These are phyloP conservation scores for Melanogaster broomeanus DNA, from an alignment of 768 basidiomycete species.

Conservation along the genomic window DNA sequence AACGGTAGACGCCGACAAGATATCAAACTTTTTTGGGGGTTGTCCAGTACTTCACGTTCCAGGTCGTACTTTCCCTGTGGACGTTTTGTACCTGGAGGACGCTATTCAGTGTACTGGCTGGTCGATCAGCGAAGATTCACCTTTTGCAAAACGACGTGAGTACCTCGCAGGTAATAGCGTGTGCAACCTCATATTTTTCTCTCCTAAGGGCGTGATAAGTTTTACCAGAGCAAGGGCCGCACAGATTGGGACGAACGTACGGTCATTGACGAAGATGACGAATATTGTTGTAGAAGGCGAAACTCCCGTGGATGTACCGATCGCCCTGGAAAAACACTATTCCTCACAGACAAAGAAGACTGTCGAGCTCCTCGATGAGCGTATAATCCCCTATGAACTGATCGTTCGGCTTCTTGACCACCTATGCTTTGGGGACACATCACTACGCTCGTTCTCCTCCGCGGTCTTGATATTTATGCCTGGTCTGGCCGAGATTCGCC, in stretches of 20 bases:
- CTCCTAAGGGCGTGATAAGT: constrained; percentile 59
- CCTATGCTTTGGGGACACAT: constrained; percentile 70
- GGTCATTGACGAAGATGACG: constrained; percentile 63
- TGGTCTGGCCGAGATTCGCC: constrained; percentile 90
- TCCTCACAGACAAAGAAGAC: constrained; percentile 73
- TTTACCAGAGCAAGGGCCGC: constrained; percentile 57
- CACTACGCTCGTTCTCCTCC: constrained; percentile 58
- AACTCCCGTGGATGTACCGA: constrained; percentile 21
- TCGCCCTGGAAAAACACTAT: constrained; percentile 78
- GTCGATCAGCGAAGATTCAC: constrained; percentile 78
- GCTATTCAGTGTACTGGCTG: constrained; percentile 81
- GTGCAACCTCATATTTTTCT: neutral
- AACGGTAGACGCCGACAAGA: constrained; percentile 89
- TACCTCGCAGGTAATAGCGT: constrained; percentile 5
- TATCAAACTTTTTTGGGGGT: constrained; percentile 85
- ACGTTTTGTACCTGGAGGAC: constrained; percentile 85
- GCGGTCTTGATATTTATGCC: constrained; percentile 94
- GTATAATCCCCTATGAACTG: constrained; percentile 88
- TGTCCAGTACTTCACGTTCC: constrained; percentile 87
- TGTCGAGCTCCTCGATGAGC: constrained; percentile 84
- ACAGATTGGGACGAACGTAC: constrained; percentile 83
- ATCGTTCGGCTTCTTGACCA: constrained; percentile 81
- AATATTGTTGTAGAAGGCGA: constrained; percentile 37
- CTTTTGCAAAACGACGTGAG: constrained; percentile 74
- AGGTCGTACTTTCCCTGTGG: constrained; percentile 93